These are phyloP conservation scores for Penicillium sp. DNA, from an alignment of 2,329 filamentous ascomycete species.

Conservation along the genomic window DNA sequence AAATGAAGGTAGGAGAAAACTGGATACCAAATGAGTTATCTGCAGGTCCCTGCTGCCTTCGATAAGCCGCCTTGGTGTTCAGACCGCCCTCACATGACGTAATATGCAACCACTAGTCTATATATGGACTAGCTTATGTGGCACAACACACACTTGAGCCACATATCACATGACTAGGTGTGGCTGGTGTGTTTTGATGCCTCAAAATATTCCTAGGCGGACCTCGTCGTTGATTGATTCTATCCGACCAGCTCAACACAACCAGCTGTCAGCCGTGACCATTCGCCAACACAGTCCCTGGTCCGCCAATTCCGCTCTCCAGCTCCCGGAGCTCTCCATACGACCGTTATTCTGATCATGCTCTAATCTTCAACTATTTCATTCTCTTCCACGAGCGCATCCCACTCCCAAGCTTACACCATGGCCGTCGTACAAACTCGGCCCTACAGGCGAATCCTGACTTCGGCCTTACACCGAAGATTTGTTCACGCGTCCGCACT, in stretches of 20 bases:
- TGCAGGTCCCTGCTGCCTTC: conserved; percentile 25
- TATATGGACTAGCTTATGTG: conserved; percentile 13
- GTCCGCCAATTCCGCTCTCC: not conserved
- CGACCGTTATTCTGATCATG: conserved; percentile 23
- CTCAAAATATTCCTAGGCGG: conserved; percentile 29
- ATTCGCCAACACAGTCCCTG: conserved; percentile 8
- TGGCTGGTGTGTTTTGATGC: conserved; percentile 40
- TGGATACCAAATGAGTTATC: conserved; percentile 15
- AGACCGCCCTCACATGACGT: conserved; percentile 35
- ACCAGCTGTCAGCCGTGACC: conserved; percentile 6
- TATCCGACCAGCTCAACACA: conserved; percentile 13
- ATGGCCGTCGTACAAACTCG: conserved; percentile 43
- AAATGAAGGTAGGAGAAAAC: conserved; percentile 7
- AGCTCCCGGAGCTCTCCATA: conserved; percentile 14
- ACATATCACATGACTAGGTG: conserved; percentile 28
- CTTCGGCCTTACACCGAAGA: conserved; percentile 80
- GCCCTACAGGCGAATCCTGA: conserved; percentile 83
- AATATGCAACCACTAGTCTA: conserved; percentile 15
- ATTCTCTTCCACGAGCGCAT: conserved; percentile 27
- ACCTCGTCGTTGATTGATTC: conserved; percentile 13
- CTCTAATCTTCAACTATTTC: conserved; percentile 19
- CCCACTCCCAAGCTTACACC: conserved; percentile 27
- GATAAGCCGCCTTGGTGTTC: conserved; percentile 19
- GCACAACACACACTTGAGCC: not conserved
- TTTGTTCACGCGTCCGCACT: conserved; percentile 76